Base-by-base conservation (phyloP, 1,284 basidiomycete genomes). In the Sphaerobolus stellatus region DNA sequence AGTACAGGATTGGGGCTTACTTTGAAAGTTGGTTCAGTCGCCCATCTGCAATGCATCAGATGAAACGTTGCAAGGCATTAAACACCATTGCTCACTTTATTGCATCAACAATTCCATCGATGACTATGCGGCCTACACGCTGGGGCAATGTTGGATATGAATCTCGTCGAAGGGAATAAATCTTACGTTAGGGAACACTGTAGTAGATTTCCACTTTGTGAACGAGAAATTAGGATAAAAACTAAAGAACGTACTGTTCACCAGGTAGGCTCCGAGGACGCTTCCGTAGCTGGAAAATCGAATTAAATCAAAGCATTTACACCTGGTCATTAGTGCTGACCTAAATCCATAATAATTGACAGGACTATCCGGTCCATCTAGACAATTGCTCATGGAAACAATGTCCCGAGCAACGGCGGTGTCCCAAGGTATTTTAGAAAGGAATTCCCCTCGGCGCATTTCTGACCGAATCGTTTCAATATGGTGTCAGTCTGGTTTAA, bases 331-430 rank as follows among this genome's bases (percentile, higher is more conserved):
- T n/a, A n/a, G n/a, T 29, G 30, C 56, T 33, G 20, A 59, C 57
- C 56, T 58, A 41, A 59, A 57, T 7, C 59, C 59, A 51, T 55
- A 61, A 25, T 57, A 61, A 27, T 59, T 47, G 13, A 61, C 22
- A 2, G 40, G 45, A 29, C 41, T 55, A 24, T 47, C 48, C 16
- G 49, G 28, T 4, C 55, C 54, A 13, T 57, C 58, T 13, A 61
- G 18, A 28, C 28, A 28, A 31, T 60, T 57, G 18, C 53, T 46
- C 9, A 60, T 14, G 18, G 53, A 49, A 16, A 58, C 54, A 34
- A 60, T 46, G 34, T 60, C 59, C 8, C 52, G 14, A 16, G 54
- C 54, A 8, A 33, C 48, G 14, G 59, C 57, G 4, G 50, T 34
- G 58, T 56, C 2, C 56, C 60, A 8, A 61, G 49, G 33, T 59